Conservation (phyloP, 140 eudicot species). For the Erigeron philadelphicus region DNA sequence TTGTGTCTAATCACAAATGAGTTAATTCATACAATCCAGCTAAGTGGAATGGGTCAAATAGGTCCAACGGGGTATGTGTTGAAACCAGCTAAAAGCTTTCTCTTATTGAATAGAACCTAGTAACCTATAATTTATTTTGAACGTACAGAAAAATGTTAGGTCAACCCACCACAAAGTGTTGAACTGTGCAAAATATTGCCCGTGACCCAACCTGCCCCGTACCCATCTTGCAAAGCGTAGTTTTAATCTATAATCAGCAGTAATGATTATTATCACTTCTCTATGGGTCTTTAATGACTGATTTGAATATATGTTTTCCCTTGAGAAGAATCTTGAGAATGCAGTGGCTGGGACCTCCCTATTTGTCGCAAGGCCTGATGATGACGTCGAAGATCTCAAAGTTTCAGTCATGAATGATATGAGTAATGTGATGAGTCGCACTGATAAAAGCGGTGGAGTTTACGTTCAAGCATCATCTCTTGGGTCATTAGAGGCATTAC, state of each 20-base stretch:
- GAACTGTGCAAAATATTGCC: no score
- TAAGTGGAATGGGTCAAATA: background rate
- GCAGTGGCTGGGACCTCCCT: conserved; percentile 82
- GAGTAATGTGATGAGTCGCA: conserved; percentile 70
- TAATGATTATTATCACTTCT: no score
- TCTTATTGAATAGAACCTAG: background rate
- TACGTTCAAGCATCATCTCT: conserved; percentile 89
- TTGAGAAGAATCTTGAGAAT: conserved; percentile 70
- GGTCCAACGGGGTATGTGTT: background rate
- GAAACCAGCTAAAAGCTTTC: background rate
- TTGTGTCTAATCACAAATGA: background rate
- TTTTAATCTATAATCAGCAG: no score
- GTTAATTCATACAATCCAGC: background rate
- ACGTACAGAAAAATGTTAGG: no score
- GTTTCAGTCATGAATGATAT: conserved; percentile 72
- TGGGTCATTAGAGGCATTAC: conserved; percentile 79
- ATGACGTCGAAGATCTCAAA: conserved; percentile 63
- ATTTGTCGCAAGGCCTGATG: conserved; percentile 65
- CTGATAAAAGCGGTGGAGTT: conserved; percentile 81
- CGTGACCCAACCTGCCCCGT: no score
- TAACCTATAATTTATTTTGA: no score
- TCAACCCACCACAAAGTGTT: no score
- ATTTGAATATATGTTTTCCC: no score
- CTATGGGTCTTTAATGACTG: no score
- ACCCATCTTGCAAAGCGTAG: no score